Evolutionary conservation across 768 basidiomycete species (phyloP), one percentile per base, ranked within the genome.

Genomic region (Grammothele lineata): DNA sequence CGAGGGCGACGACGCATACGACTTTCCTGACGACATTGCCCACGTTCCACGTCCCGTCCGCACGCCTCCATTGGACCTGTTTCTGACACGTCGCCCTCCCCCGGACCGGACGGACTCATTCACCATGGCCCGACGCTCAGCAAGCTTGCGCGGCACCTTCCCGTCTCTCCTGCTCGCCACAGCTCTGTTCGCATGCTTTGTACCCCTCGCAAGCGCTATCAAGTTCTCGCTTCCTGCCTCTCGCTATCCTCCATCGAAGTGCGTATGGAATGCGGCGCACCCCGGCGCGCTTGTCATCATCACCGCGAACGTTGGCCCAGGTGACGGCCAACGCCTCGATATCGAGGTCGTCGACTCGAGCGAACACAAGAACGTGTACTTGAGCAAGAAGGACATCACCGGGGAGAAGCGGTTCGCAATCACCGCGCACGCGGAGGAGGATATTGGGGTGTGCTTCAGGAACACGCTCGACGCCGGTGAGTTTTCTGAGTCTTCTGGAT

Each of bases 251-350:
- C 68, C 74, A 22, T 60, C 77, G 54, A 93, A 92, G 68, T 97
- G 95, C 68, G 85, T 98, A 47, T 99, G 96, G 96, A 96, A 99
- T 63, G 73, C 86, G 19, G 95, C 85, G 8, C 88, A 93, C 60
- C 69, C 76, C 5, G 83, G 92, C 58, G 78, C 90, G 5, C 85
- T 98, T 27, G 91, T 97, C 62, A 91, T 99, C 58, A 92, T 96
- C 56, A 97, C 95, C 0, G 93, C 95, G 36, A 95, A 96, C 62
- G 85, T 95, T 24, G 83, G 84, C 0, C 76, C 84, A 0, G 87
- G 86, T 0, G 66, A 68, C 0, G 73, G 77, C 57, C 93, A 95
- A 67, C 80, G 92, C 18, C 75, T 94, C 27, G 96, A 99, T 72
- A 77, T 99, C 54, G 92, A 97, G 62, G 92, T 99, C 53, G 70